Percentiles rank a stretch among this genome's conserved stretches.
Conservation (phyloP, 2,329 filamentous ascomycete genomes). For the Colletotrichum siamense region DNA sequence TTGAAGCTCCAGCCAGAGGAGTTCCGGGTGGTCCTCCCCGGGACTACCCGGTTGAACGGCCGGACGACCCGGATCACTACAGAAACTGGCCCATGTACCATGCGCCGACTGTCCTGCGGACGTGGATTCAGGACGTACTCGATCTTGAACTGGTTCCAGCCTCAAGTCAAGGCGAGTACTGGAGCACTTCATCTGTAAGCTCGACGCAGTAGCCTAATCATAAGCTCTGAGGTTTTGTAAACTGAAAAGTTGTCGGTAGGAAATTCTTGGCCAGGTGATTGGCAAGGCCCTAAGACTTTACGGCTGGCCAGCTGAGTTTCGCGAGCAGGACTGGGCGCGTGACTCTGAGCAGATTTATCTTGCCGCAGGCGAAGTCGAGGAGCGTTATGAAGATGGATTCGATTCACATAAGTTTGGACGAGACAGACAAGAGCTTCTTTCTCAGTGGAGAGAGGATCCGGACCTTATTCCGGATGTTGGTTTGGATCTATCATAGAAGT, state of each 20-base stretch:
- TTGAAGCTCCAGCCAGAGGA: not conserved
- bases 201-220: not conserved
- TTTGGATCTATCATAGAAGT: not conserved
- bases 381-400: not conserved
- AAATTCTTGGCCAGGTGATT: not conserved
- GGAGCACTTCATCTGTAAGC: not conserved
- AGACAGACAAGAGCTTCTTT: not conserved
- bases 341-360: not conserved
- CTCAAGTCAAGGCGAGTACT: not conserved
- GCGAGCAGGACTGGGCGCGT: constrained; percentile 1
- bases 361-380: not conserved
- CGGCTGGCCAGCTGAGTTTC: constrained; percentile 4
- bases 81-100: constrained; percentile 14
- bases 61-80: not conserved
- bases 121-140: not conserved
- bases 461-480: not conserved
- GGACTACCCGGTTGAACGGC: not conserved
- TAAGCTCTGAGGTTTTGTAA: not conserved
- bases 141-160: not conserved
- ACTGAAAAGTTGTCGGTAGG: not conserved
- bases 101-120: not conserved
- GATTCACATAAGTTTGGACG: not conserved
- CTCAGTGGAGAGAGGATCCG: not conserved
- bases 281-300: not conserved
- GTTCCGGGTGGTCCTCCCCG: not conserved